Evolutionary conservation across 169 alveolate species (phyloP).

Genomic region (Perkinsus chesapeaki): DNA sequence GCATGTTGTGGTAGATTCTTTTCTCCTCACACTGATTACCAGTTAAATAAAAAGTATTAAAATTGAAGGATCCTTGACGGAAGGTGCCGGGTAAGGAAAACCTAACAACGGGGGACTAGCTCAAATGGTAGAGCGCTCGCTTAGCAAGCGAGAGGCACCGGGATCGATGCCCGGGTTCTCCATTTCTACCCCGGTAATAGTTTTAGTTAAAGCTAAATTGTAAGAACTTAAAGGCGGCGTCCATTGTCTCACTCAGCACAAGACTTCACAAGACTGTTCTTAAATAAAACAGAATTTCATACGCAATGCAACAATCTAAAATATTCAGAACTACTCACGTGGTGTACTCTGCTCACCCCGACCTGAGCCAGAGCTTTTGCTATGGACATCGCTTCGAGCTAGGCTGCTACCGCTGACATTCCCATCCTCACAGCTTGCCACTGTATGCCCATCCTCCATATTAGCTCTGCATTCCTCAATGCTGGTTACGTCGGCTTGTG

Average conservation of each 20-base stretch:
- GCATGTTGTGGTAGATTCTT: too few species aligned
- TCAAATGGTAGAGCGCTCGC: conserved; percentile 99
- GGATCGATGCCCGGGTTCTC: conserved; percentile 93
- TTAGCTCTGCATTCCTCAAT: neutral
- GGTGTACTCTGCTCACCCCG: neutral
- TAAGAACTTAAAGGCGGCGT: too few species aligned
- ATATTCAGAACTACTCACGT: neutral
- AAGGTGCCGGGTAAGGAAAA: too few species aligned
- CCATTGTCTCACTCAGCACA: neutral
- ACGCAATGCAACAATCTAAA: neutral
- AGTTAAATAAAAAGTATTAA: too few species aligned
- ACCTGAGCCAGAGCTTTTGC: neutral
- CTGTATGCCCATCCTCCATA: neutral
- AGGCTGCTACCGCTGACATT: neutral
- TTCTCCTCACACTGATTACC: too few species aligned
- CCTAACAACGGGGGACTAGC: conserved; percentile 94
- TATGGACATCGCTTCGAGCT: neutral
- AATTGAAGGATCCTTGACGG: too few species aligned
- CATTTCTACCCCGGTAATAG: too few species aligned
- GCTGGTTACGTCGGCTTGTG: neutral
- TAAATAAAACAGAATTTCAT: neutral
- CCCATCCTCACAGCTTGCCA: neutral
- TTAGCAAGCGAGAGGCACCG: conserved; percentile 99
- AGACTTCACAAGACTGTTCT: neutral
- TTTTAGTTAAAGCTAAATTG: too few species aligned